Evolutionary conservation across 257 asterid species (phyloP).

Genomic region (Ocimum tenuiflorum): DNA sequence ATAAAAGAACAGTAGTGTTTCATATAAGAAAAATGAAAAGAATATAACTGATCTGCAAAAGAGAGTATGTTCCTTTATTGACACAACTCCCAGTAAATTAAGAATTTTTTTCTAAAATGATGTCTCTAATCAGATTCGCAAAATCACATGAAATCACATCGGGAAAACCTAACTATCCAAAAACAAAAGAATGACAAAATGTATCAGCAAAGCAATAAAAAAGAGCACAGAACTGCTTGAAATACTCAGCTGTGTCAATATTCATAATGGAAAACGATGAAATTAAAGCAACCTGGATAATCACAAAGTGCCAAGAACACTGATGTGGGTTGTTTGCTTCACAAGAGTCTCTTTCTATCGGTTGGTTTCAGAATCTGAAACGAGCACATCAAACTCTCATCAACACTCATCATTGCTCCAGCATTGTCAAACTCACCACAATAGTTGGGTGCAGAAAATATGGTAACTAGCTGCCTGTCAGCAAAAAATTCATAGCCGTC

Average conservation of each 20-base stretch:
- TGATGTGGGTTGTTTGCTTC: slow-evolving; percentile 19
- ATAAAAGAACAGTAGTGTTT: background rate
- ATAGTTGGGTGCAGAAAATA: slow-evolving; percentile 46
- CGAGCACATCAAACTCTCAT: slow-evolving; percentile 50
- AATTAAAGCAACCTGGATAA: slow-evolving; percentile 23
- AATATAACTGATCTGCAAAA: background rate
- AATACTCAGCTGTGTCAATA: background rate
- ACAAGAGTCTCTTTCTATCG: slow-evolving; percentile 32
- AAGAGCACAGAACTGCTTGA: slow-evolving; percentile 3
- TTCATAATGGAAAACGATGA: background rate
- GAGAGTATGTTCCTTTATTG: background rate
- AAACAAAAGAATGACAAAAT: background rate
- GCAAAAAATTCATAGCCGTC: slow-evolving; percentile 49
- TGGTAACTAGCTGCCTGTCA: slow-evolving; percentile 40
- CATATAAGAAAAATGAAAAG: background rate
- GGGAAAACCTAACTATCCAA: background rate
- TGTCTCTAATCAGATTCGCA: background rate
- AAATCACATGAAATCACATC: background rate
- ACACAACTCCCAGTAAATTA: background rate
- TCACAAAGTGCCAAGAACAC: background rate
- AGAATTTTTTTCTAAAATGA: background rate
- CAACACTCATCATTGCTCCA: slow-evolving; percentile 50
- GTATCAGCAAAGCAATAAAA: background rate
- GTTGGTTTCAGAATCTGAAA: slow-evolving; percentile 46
- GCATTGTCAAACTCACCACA: slow-evolving; percentile 49